Base-by-base conservation (phyloP, 768 basidiomycete species). In the Hebeloma cylindrosporum region DNA sequence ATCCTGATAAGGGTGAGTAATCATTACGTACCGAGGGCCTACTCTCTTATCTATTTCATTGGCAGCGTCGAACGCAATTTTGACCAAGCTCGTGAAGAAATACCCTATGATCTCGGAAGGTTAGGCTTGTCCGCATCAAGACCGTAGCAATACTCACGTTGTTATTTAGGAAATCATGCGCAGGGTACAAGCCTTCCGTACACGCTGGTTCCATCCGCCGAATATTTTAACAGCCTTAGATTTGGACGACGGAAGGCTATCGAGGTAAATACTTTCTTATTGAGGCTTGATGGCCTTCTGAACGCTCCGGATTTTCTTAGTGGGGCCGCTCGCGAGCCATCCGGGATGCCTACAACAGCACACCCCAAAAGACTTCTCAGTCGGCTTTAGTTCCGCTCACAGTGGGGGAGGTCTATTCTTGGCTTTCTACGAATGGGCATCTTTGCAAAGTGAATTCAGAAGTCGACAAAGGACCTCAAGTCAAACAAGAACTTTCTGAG, bases 171-270 rank as follows among this genome's bases (percentile, higher is more conserved):
- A 35, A 50, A 50, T 38, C 57, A 56, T 22, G 51, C 52, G 35
- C 52, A 48, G n/a, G 32, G 42, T 22, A 51, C 56, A 6, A 49
- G 51, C 26, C 40, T 74, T 6, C 70, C 75, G 2, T 78, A 80
- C 45, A 70, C 51, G 42, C 56, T 76, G 3, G 69, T 64, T 5
- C 40, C 64, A 5, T 63, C 57, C 14, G 54, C 58, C 3, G 30
- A 58, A 6, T 64, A 73, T 40, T 69, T 75, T 27, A 63, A 62
- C 20, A 53, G 47, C 25, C 57, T 77, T 4, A 53, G 71, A 14
- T 39, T 64, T 22, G 78, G 78, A 16, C 65, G 77, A 43, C 64
- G 71, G 42, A 78, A 78, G 57, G 76, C 77, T 3, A 75, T 79
- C 10, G 75, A 77, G 61, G 77, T 77, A 51, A 44, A 62, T 43